Percentiles rank a stretch among this genome's conserved stretches.
Conservation (phyloP, 2,329 filamentous ascomycete species). For the Aspergillus intermedius region DNA sequence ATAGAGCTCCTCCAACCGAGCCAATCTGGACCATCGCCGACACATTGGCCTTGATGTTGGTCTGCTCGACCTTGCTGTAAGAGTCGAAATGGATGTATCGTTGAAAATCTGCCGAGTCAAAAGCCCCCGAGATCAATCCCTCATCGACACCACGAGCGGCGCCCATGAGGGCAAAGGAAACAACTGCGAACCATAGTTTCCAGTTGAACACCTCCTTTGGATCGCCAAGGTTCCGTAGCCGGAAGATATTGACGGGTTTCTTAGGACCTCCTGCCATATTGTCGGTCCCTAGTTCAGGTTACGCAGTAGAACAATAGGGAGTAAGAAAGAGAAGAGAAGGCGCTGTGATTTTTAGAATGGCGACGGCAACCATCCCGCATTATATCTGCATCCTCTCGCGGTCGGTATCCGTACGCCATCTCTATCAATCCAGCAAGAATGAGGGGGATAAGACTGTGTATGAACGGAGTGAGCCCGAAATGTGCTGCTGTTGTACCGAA, state of each 20-base stretch:
- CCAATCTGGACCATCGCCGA: slow-evolving; percentile 78
- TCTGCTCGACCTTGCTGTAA: slow-evolving; percentile 49
- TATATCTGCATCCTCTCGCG: too few species aligned
- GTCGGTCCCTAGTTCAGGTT: not conserved
- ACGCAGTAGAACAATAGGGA: not conserved
- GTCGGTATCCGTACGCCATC: too few species aligned
- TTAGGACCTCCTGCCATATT: slow-evolving; percentile 41
- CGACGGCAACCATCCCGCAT: too few species aligned
- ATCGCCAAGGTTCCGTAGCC: slow-evolving; percentile 56
- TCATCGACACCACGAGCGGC: slow-evolving; percentile 75
- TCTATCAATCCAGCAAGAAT: too few species aligned
- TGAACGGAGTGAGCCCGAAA: too few species aligned
- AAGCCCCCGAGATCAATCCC: slow-evolving; percentile 67
- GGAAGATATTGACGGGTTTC: slow-evolving; percentile 49
- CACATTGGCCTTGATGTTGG: slow-evolving; percentile 69
- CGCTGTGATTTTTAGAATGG: too few species aligned
- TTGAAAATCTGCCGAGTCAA: slow-evolving; percentile 61
- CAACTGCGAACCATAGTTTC: slow-evolving; percentile 69
- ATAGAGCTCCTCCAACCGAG: slow-evolving; percentile 63
- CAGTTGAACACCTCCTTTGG: slow-evolving; percentile 69
- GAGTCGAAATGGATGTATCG: slow-evolving; percentile 51
- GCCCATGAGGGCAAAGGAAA: slow-evolving; percentile 68
- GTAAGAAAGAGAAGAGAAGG: not conserved
- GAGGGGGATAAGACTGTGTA: too few species aligned
- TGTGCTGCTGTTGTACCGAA: too few species aligned